These are phyloP conservation scores for Acanthamoeba healyi DNA, from an alignment of 208 protist genomes.

Conservation along the genomic window DNA sequence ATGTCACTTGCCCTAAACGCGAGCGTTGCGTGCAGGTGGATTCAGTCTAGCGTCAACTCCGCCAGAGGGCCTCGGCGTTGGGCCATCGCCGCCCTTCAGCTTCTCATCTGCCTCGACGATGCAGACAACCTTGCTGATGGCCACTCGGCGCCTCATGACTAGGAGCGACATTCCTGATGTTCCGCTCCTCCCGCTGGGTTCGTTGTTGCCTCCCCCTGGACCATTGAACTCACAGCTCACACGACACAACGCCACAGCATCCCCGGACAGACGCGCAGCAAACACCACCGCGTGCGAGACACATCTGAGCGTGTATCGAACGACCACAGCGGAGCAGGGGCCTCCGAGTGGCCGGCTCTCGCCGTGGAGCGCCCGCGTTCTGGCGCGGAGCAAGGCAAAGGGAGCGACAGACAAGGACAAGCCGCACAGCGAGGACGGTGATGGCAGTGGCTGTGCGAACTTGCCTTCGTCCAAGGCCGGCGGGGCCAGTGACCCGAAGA, in stretches of 20 bases:
- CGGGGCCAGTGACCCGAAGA: too few species aligned
- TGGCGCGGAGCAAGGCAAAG: neutral
- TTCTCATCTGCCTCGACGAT: neutral
- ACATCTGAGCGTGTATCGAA: too few species aligned
- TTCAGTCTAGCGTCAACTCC: neutral
- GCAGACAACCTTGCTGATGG: neutral
- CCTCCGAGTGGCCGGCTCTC: neutral
- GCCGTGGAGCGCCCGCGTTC: slow-evolving; percentile 8
- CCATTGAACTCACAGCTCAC: neutral
- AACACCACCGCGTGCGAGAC: too few species aligned
- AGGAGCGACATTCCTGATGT: neutral
- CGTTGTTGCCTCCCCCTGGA: too few species aligned
- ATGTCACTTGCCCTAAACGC: too few species aligned
- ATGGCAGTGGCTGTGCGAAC: too few species aligned
- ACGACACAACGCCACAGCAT: neutral
- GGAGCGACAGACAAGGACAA: neutral
- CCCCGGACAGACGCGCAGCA: neutral
- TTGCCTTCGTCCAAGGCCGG: neutral
- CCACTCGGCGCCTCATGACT: too few species aligned
- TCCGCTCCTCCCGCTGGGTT: neutral
- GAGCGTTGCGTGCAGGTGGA: too few species aligned
- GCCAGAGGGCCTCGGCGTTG: neutral
- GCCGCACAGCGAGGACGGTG: too few species aligned
- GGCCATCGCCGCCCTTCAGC: neutral
- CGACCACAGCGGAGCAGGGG: neutral